These are phyloP conservation scores for Coemansia sp. DNA, from an alignment of 192 early-diverging fungal genomes.

Conservation along the genomic window DNA sequence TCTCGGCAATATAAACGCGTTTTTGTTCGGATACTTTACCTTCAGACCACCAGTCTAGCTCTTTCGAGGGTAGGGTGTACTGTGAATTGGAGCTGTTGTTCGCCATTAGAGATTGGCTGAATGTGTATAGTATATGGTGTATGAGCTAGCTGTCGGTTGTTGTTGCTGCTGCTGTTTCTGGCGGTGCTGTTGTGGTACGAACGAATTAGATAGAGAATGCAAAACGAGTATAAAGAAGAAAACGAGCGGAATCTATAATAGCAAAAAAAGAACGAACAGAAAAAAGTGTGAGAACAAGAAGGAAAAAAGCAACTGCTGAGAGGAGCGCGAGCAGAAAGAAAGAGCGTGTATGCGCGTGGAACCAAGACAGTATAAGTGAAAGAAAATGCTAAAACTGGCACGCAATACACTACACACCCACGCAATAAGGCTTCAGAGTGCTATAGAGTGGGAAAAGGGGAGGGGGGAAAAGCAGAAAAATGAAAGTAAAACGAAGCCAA, in stretches of 20 bases:
- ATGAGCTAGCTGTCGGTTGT: too few species aligned
- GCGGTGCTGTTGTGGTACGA: too few species aligned
- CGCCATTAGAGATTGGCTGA: slow-evolving; percentile 4
- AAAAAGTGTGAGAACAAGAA: slow-evolving; percentile 9
- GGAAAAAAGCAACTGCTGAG: slow-evolving; percentile 7
- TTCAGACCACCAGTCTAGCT: slow-evolving; percentile 55
- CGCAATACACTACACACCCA: slow-evolving; percentile 9
- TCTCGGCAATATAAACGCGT: too few species aligned
- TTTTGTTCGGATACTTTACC: slow-evolving; percentile 42
- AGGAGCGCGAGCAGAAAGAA: background rate
- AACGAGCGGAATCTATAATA: slow-evolving; percentile 5
- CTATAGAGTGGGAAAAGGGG: slow-evolving; percentile 8
- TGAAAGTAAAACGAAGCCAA: slow-evolving; percentile 1
- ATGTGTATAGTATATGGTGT: background rate
- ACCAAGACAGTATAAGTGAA: slow-evolving; percentile 18
- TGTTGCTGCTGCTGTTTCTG: too few species aligned
- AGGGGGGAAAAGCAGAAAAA: slow-evolving; percentile 3
- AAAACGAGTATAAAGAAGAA: background rate
- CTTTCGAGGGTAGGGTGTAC: slow-evolving; percentile 44
- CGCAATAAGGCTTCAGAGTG: slow-evolving; percentile 8
- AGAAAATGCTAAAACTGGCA: slow-evolving; percentile 3
- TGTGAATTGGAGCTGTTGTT: slow-evolving; percentile 15
- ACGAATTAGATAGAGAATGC: slow-evolving; percentile 10
- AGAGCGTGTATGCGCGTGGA: slow-evolving; percentile 33
- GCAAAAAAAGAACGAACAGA: slow-evolving; percentile 4